A percentile compares a stretch with the other conserved stretches of the same genome.
Evolutionary conservation across 352 stramenopile genomes (phyloP).

Genomic region (Peronospora tabacina): DNA sequence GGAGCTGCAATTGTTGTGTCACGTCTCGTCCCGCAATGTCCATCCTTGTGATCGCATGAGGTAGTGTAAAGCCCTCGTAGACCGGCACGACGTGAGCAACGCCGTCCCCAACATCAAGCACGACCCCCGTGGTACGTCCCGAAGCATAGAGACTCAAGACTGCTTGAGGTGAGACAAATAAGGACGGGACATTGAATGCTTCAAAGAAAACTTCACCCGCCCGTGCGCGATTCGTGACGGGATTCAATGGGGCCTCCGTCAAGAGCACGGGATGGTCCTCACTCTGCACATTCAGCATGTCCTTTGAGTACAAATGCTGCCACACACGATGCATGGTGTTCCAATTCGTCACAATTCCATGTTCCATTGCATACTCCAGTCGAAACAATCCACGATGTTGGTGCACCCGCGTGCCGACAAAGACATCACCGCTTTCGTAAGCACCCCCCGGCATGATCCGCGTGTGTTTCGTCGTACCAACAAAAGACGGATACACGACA

Average conservation of each 20-base stretch:
- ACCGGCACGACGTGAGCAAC: slow-evolving; percentile 83
- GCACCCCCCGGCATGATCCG: slow-evolving; percentile 80
- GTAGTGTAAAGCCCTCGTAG: slow-evolving; percentile 77
- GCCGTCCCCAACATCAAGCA: slow-evolving; percentile 86
- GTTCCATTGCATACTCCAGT: slow-evolving; percentile 83
- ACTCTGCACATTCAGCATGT: slow-evolving; percentile 83
- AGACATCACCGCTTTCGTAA: slow-evolving; percentile 67
- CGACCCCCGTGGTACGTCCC: slow-evolving; percentile 77
- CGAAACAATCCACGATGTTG: slow-evolving; percentile 76
- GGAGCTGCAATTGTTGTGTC: slow-evolving; percentile 67
- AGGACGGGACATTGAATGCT: slow-evolving; percentile 77
- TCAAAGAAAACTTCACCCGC: slow-evolving; percentile 84
- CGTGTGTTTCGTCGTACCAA: slow-evolving; percentile 68
- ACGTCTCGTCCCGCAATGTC: slow-evolving; percentile 81
- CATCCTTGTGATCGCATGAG: slow-evolving; percentile 74
- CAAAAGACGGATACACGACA: slow-evolving; percentile 70
- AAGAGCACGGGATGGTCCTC: slow-evolving; percentile 82
- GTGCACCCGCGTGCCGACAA: slow-evolving; percentile 71
- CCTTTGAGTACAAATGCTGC: slow-evolving; percentile 86
- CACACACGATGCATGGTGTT: slow-evolving; percentile 85
- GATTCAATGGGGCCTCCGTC: slow-evolving; percentile 76
- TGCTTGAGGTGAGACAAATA: slow-evolving; percentile 81
- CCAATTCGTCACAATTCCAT: slow-evolving; percentile 81
- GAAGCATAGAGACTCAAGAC: slow-evolving; percentile 87
- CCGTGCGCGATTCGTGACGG: slow-evolving; percentile 64